Evolutionary conservation across 2,329 filamentous ascomycete genomes (phyloP), one percentile per base, ranked within the genome.

Genomic region (Neopestalotiopsis sp.): DNA sequence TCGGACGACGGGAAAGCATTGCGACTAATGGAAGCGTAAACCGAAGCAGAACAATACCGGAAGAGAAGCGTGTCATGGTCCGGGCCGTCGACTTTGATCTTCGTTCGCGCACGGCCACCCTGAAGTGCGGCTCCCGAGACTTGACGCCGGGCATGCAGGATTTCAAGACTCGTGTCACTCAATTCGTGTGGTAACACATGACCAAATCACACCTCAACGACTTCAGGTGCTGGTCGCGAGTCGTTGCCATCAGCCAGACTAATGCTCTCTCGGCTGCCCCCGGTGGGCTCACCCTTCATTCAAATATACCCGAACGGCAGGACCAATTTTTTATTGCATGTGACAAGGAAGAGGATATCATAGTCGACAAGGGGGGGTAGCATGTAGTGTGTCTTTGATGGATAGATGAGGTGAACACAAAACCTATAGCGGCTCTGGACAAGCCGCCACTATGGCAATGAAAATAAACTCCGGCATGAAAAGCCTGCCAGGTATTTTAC

Each of bases 51-150:
- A 62, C 74, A 5, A 82, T 89, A 5, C 86, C 88, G 0, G 86
- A 87, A 69, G 82, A 86, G 68, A 87, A 81, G 74, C 84, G 88
- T 10, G 81, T 89, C 68, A 89, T 89, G 82, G 82, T 90, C 61
- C 82, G 85, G 68, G 79, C 85, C 0, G 86, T 88, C 24, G 85
- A 89, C 71, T 89, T 90, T 73, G 85, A 89, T 73, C 79, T 90
- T 62, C 84, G 85, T 40, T 80, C 84, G 63, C 83, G 85, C 61
- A 80, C 79, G 66, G 88, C 88, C 4, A 78, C 80, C 10, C 77
- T 90, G 32, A 79, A 83, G 69, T 87, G 88, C 40, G 88, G 88
- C n/a, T 87, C 86, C 9, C 80, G 88, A 56, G 84, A 84, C 6
- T 76, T 87, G n/a, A 81, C 79, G 4, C 81, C 82, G 1, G 86